These are phyloP conservation scores for Boletales sp. DNA, from an alignment of 768 basidiomycete species.

Conservation along the genomic window DNA sequence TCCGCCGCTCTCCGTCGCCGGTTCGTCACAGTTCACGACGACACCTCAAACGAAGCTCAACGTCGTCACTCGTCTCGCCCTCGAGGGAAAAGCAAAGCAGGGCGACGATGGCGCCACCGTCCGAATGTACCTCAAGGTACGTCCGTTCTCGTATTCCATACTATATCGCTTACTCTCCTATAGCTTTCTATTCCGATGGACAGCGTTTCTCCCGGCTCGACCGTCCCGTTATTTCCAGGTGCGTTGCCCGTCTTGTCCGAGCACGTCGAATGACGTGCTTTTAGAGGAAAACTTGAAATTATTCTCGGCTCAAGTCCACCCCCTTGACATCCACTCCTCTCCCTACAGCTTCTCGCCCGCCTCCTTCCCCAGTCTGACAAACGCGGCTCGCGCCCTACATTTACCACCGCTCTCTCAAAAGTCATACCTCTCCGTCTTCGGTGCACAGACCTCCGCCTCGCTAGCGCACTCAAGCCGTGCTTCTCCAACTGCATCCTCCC, in stretches of 20 bases:
- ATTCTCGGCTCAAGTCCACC: constrained; percentile 69
- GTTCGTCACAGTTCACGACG: constrained; percentile 45
- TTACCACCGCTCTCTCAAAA: constrained; percentile 58
- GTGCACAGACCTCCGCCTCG: constrained; percentile 35
- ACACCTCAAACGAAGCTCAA: constrained; percentile 51
- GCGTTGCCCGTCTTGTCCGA: constrained; percentile 6
- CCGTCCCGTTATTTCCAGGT: constrained; percentile 74
- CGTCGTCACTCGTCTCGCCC: constrained; percentile 67
- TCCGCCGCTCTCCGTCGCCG: constrained; percentile 28
- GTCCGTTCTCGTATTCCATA: constrained; percentile 3
- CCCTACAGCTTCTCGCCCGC: constrained; percentile 74
- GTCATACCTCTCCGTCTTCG: constrained; percentile 58
- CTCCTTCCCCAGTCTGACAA: constrained; percentile 59
- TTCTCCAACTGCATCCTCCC: constrained; percentile 33
- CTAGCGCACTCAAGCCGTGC: constrained; percentile 31
- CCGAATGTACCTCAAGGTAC: constrained; percentile 75
- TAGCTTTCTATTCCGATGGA: constrained; percentile 71
- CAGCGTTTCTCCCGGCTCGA: constrained; percentile 58
- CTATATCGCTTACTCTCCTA: constrained; percentile 1
- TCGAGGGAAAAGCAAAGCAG: constrained; percentile 70
- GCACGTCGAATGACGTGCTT: not conserved
- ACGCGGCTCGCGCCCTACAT: constrained; percentile 65
- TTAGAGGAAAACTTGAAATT: constrained; percentile 81
- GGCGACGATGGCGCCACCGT: constrained; percentile 63
- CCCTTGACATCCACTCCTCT: constrained; percentile 63